Evolutionary conservation across 2,329 filamentous ascomycete genomes (phyloP), one percentile per base, ranked within the genome.

Genomic region (Colletotrichum scovillei): DNA sequence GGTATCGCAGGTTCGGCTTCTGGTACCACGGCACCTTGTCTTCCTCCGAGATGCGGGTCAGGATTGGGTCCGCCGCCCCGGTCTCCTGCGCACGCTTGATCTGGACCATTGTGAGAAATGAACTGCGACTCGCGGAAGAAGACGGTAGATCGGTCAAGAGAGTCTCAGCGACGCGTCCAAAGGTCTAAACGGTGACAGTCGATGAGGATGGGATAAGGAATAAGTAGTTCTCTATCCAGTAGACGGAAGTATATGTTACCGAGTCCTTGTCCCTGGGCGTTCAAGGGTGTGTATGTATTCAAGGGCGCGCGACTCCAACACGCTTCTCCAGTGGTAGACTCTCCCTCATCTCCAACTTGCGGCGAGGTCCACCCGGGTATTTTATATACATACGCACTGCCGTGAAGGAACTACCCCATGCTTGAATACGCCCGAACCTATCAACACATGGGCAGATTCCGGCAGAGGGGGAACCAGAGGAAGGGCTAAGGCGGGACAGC

Each of bases 1-100:
- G 82, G 22, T 78, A 78, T 66, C 89, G 84, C 52, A 92, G 81
- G 75, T 92, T 91, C 0, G 86, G 88, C 79, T 92, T 92, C 77
- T 84, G 85, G 81, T 86, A 91, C 88, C 88, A 91, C 69, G 81
- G 81, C 38, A 82, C 79, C 76, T 79, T 84, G 75, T 86, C 84
- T 76, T 84, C 81, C 72, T 80, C 74, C 4, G 75, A 75, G 55
- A 76, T 75, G 71, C 79, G 80, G 14, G 81, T 81, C 74, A 82
- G 76, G 69, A 82, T 58, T 72, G 80, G 72, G 77, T 81, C 78
- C 58, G 76, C 67, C 35, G 76, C 74, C 60, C 67, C 74, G 67
- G 72, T 64, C 64, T 72, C 74, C 22, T 71, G 67, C 14, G 32
- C 26, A 26, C 70, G 71, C 53, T 73, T 74, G 53, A 74, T 52